Percentiles rank a stretch among this genome's conserved stretches.
phyloP scores from a whole-genome alignment of 116 monocot species.

The Trichopus zeylanicus region DNA sequence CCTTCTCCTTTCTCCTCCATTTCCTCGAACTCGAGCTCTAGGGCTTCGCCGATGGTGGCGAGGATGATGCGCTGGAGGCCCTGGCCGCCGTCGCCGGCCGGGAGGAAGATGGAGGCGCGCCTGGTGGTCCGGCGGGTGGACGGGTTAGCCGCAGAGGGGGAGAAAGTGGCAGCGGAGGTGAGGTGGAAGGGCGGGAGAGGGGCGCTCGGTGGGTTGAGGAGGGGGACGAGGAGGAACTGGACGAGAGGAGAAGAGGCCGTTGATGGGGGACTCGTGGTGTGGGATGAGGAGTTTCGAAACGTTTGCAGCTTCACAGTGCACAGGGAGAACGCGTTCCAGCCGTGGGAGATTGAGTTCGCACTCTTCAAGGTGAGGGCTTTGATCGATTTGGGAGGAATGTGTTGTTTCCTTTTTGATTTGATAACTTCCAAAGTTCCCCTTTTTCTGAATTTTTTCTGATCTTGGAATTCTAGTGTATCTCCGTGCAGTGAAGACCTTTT shows the following conservation, averaged over 20 bases:
- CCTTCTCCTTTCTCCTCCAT: no score
- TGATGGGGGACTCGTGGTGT: constrained; percentile 26
- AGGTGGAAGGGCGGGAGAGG: constrained; percentile 63
- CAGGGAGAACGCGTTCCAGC: constrained; percentile 43
- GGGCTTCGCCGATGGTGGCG: constrained; percentile 26
- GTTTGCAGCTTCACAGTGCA: constrained; percentile 31
- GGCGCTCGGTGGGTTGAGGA: constrained; percentile 40
- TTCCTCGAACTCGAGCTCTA: no score
- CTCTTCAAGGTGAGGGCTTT: constrained; percentile 72
- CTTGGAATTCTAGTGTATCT: no score
- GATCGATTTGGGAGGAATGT: no score
- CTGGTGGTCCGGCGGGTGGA: constrained; percentile 48
- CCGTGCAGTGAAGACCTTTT: no score
- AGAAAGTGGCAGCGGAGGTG: constrained; percentile 17
- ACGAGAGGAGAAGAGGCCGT: constrained; percentile 27
- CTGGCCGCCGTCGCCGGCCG: constrained; percentile 46
- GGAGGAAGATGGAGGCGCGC: constrained; percentile 56
- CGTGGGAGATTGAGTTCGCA: constrained; percentile 66
- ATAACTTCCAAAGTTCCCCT: background rate
- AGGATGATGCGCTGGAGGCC: constrained; percentile 76
- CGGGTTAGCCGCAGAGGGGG: constrained; percentile 6
- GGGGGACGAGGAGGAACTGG: no score
- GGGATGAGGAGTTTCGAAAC: constrained; percentile 79
- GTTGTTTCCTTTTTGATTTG: constrained; percentile 9
- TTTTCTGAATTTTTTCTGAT: background rate